These are phyloP conservation scores for Exophiala calicioides DNA, from an alignment of 2,329 filamentous ascomycete species.

Conservation along the genomic window DNA sequence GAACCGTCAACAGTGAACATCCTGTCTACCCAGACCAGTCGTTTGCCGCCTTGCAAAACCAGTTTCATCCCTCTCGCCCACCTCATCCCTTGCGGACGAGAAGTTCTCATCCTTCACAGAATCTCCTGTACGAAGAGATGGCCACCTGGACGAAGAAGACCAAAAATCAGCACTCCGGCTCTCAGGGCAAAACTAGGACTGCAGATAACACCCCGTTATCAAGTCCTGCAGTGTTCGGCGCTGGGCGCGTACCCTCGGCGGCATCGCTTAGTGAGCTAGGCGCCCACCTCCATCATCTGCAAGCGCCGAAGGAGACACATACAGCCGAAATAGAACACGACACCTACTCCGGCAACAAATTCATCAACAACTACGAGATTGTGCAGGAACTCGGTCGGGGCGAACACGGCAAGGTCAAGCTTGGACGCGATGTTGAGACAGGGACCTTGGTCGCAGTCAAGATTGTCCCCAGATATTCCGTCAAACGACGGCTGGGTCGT, in stretches of 20 bases:
- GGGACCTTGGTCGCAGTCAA: conserved; percentile 90
- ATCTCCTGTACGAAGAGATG: conserved; percentile 33
- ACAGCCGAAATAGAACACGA: conserved; percentile 90
- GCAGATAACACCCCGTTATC: conserved; percentile 51
- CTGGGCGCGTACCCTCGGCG: conserved; percentile 38
- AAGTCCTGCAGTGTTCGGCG: conserved; percentile 47
- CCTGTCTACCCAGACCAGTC: conserved; percentile 53
- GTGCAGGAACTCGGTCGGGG: conserved; percentile 94
- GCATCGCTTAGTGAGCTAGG: conserved; percentile 43
- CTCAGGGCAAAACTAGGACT: conserved; percentile 38
- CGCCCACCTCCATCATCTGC: conserved; percentile 70
- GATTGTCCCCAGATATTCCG: conserved; percentile 94
- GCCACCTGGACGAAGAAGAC: conserved; percentile 25
- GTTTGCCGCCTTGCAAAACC: conserved; percentile 48
- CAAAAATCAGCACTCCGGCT: conserved; percentile 23
- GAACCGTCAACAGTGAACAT: conserved; percentile 21
- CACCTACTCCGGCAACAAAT: conserved; percentile 83
- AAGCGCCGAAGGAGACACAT: conserved; percentile 82
- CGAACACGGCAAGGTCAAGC: conserved; percentile 96
- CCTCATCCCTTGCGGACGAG: conserved; percentile 43
- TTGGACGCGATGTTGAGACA: conserved; percentile 77
- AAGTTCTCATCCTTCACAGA: conserved; percentile 47
- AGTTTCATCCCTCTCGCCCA: conserved; percentile 44
- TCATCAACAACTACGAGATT: conserved; percentile 97
- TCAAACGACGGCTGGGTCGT: conserved; percentile 83